phyloP scores from a whole-genome alignment of 169 alveolate genomes.

The Theileria orientalis region DNA sequence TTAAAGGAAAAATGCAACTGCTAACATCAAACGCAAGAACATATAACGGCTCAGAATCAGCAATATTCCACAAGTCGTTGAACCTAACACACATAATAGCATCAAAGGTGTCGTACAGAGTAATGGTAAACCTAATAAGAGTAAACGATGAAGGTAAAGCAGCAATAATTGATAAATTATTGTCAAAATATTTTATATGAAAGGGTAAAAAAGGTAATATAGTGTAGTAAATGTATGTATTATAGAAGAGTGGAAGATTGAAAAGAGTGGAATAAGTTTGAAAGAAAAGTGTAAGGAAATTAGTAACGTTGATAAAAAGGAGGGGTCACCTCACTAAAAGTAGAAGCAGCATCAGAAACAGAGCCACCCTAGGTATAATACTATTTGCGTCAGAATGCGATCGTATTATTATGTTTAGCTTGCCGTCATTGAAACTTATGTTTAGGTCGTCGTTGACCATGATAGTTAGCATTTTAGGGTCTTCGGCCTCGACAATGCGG shows the following conservation, averaged over 20 bases:
- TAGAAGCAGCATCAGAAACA: too few species aligned
- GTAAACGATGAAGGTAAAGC: constrained; percentile 5
- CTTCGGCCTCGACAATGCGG: neutral
- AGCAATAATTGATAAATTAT: constrained; percentile 4
- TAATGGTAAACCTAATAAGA: constrained; percentile 1
- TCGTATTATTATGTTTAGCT: neutral
- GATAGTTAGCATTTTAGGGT: neutral
- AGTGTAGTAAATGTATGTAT: too few species aligned
- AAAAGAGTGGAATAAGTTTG: too few species aligned
- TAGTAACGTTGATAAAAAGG: too few species aligned
- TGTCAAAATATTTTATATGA: constrained; percentile 1
- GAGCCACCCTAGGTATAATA: too few species aligned
- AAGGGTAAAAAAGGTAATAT: too few species aligned
- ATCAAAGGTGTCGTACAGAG: neutral
- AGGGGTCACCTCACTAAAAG: too few species aligned
- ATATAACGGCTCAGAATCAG: constrained; percentile 16
- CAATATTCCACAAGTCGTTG: constrained; percentile 17
- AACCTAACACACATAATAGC: neutral
- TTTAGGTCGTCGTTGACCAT: neutral
- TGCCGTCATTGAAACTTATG: neutral
- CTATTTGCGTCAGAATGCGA: too few species aligned
- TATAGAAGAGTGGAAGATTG: too few species aligned
- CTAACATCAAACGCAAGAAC: constrained; percentile 12
- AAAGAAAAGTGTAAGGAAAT: too few species aligned
- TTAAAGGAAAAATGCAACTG: constrained; percentile 11